Conservation (phyloP, 2,329 filamentous ascomycete species). For the Proliferodiscus dingleyae region DNA sequence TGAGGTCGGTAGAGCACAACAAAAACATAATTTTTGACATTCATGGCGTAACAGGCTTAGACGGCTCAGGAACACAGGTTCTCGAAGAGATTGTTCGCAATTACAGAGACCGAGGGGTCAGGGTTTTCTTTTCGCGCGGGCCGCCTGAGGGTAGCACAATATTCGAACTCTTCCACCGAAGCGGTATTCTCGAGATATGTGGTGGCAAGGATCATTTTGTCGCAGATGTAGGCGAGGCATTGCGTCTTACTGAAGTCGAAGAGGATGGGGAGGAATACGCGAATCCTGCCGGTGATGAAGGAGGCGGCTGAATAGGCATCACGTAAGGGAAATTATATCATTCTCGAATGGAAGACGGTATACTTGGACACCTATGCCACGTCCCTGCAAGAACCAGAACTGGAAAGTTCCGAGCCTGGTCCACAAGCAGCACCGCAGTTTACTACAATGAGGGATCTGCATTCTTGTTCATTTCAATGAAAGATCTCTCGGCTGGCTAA, state of each 20-base stretch:
- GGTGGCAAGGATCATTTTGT: slow-evolving; percentile 79
- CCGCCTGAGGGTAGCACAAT: slow-evolving; percentile 34
- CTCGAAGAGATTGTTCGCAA: slow-evolving; percentile 79
- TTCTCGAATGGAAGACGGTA: background rate
- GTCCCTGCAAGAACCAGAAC: too few species aligned
- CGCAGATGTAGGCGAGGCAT: slow-evolving; percentile 74
- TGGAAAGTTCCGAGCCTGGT: too few species aligned
- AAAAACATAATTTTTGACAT: slow-evolving; percentile 95
- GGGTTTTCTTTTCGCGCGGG: slow-evolving; percentile 67
- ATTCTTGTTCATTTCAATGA: too few species aligned
- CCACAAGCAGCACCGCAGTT: too few species aligned
- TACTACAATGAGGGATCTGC: too few species aligned
- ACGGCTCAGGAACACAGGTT: slow-evolving; percentile 90
- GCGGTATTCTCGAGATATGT: slow-evolving; percentile 79
- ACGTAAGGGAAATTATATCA: background rate
- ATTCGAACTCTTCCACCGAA: slow-evolving; percentile 67
- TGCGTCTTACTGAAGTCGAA: slow-evolving; percentile 74
- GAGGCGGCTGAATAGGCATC: slow-evolving; percentile 11
- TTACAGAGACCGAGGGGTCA: slow-evolving; percentile 72
- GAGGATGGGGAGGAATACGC: slow-evolving; percentile 17
- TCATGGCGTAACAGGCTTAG: slow-evolving; percentile 91
- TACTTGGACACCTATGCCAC: too few species aligned
- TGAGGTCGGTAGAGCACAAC: slow-evolving; percentile 75
- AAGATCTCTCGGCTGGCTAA: too few species aligned
- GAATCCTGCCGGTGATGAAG: slow-evolving; percentile 22